Evolutionary conservation across 352 stramenopile species (phyloP), one percentile per base, ranked within the genome.

Genomic region (Phytophthora rubi): DNA sequence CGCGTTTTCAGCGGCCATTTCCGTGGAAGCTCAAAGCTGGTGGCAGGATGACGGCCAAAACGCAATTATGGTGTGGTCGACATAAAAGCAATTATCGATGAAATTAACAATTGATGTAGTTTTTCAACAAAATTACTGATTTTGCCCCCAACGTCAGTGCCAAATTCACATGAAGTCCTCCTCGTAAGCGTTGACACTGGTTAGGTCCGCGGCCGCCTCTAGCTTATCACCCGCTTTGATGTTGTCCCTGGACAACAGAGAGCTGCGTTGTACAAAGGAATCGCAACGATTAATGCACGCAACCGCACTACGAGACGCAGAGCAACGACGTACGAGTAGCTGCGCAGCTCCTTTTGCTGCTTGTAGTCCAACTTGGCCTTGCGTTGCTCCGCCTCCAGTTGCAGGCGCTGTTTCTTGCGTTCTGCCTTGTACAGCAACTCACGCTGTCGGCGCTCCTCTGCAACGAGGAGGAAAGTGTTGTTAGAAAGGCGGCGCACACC

Each of bases 161-260:
- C 15, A 48, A 48, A n/a, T 5, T 75, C 53, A 93, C 86, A 93
- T 93, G 49, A 93, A 93, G 67, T 93, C 83, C 16, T 93, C 86
- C 68, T 93, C 83, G 59, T 92, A 93, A 0, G 81, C 83, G 53
- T 91, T 92, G 54, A 90, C 82, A 45, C 79, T 90, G 35, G 74
- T 85, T 45, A 89, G 77, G 61, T 90, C 82, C 15, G 79, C 75
- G 6, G 78, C 73, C 0, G 82, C 80, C 47, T 82, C 63, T 13
- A 88, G 28, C 18, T 80, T 85, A 3, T 76, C 71, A 21, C 65
- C 73, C 1, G 73, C 65, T 8, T 88, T 72, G 30, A 93, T 91
- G 44, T 92, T 93, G 35, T 91, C 82, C 64, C 86, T 76, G 3
- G 70, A 86, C 77, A 93, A 70, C 6, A 93, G 68, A 4, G 79